phyloP scores from a whole-genome alignment of 345 rosid species.

The Barbarea vulgaris region DNA sequence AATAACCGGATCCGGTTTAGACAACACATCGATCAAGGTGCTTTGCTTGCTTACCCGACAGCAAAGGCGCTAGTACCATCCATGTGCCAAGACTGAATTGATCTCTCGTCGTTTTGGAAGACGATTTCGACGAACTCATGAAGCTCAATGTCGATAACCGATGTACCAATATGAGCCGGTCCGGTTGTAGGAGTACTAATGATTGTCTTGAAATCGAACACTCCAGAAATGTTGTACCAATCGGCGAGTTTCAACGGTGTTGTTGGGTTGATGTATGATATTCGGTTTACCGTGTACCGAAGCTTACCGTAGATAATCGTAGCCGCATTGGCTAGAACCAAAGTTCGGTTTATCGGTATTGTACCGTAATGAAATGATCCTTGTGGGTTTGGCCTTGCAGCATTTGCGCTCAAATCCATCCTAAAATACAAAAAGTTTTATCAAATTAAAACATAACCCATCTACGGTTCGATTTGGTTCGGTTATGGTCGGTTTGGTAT shows the following conservation, averaged over 20 bases:
- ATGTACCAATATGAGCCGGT: conserved; percentile 44
- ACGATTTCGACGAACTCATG: conserved; percentile 76
- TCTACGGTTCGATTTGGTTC: background rate
- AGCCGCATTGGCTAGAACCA: conserved; percentile 51
- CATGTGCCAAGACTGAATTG: conserved; percentile 78
- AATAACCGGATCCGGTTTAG: conserved; percentile 14
- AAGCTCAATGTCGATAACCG: conserved; percentile 50
- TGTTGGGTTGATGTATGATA: conserved; percentile 61
- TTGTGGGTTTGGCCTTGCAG: conserved; percentile 96
- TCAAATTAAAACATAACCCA: background rate
- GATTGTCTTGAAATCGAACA: conserved; percentile 58
- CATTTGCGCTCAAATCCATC: conserved; percentile 81
- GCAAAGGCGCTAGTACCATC: conserved; percentile 64
- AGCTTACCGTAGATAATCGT: conserved; percentile 51
- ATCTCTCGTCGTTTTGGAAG: conserved; percentile 65
- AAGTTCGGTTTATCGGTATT: conserved; percentile 49
- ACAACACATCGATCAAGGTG: no score
- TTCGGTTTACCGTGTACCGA: conserved; percentile 68
- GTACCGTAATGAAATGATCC: conserved; percentile 83
- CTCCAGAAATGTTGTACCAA: conserved; percentile 66
- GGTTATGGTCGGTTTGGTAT: background rate
- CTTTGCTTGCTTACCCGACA: no score
- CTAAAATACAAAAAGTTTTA: conserved; percentile 34
- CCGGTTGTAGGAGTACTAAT: conserved; percentile 47
- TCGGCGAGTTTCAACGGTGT: conserved; percentile 88